Base-by-base conservation (phyloP, 768 basidiomycete genomes). In the Termitomyces sp. region DNA sequence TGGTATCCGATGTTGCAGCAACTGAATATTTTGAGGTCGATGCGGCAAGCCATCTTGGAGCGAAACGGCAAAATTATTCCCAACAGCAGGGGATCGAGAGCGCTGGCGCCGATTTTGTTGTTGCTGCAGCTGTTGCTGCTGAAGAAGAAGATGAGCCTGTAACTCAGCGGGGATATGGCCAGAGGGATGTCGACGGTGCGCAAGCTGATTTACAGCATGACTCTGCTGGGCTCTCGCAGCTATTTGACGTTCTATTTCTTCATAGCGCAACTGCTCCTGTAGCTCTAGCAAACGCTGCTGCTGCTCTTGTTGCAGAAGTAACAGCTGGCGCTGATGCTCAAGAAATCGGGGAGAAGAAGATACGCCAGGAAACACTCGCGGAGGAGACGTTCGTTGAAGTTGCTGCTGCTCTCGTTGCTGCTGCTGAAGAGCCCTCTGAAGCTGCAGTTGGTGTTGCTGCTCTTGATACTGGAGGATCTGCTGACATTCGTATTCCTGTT, bases 261-360 rank as follows among this genome's bases (percentile, higher is more conserved):
- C 86, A 61, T 83, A 74, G 52, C 79, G 79, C 55, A 85, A 71
- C 58, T 87, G 87, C 57, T 88, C 85, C 64, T 88, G 84, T 32
- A 85, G 72, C 63, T 88, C 84, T 41, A 83, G 74, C 14, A 85
- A 74, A 47, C 82, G 81, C 63, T 82, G 82, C 63, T 80, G 82
- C 63, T 79, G 77, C 59, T 86, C 82, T 64, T 88, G 85, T 65
- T 88, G 88, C 20, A 87, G 73, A 44, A 86, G 75, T 58, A 88
- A 69, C 54, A 85, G 80, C 67, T 89, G 89, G 49, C 88, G 84
- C 59, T 89, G 80, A 67, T 88, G 86, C 59, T 89, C 88, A 58
- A 87, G 81, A 70, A 91, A 89, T 20, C 88, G 83, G n/a, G 88
- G 89, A 3, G 89, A 90, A 64, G 89, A 89, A 4, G 87, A 85